Base-by-base conservation (phyloP, 192 early-diverging fungal genomes). In the Nowakowskiella sp. region DNA sequence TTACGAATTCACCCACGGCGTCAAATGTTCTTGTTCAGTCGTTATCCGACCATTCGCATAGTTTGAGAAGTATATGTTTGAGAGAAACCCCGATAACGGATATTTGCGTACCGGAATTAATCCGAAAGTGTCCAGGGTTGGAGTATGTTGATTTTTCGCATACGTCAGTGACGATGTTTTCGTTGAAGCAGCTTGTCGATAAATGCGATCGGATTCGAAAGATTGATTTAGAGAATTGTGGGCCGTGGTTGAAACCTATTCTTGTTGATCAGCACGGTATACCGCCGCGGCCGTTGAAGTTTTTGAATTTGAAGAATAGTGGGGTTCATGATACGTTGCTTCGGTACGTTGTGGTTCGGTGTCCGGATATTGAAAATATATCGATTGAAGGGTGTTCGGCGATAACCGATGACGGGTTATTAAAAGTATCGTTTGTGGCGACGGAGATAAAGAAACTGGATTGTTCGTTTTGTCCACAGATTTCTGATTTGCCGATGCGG, bases 21-120 rank as follows among this genome's bases (percentile, higher is more conserved):
- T 51, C 60, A n/a, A 68, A 64, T 44, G 42, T 72, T 1, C 31
- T 68, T 3, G 28, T 68, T 13, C 65, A 68, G 50, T 58, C 53
- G 6, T 44, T 72, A 5, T 43, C 65, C 21, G 70, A 72, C 34
- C 30, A 72, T 43, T 8, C n/a, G 9, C 22, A 27, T 9, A 9
- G 48, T 13, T 45, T 72, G 13, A 16, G 49, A 2, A 19, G 5
- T 13, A 31, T 72, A 13, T 16, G 30, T 13, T 43, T 72, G 30
- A 1, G 61, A 2, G 65, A 61, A n/a, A 61, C 58, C 34, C 60
- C 70, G 2, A 28, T 72, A 6, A 47, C 70, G 1, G 61, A 66
- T 19, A 51, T 42, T 26, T 52, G 62, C 42, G 19, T 68, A 6
- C 29, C 48, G 7, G 29, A n/a, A 13, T 46, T 72, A 2, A 33